Base-by-base conservation (phyloP, 2,329 filamentous ascomycete species). In the Lachnellula suecica region DNA sequence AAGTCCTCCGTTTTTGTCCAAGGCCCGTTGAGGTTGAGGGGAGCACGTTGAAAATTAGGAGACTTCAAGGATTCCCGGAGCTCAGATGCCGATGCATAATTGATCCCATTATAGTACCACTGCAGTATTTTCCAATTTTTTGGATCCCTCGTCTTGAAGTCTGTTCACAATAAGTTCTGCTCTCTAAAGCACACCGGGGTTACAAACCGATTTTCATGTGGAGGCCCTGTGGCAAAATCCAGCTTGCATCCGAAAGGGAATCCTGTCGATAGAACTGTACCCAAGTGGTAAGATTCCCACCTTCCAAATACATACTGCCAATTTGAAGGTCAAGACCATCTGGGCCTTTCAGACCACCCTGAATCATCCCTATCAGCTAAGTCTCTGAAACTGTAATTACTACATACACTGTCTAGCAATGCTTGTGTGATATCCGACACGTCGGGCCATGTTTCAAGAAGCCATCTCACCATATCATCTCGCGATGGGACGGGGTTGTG, bases 21-120 rank as follows among this genome's bases (percentile, higher is more conserved):
- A 4, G 47, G 35, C 13, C 57, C 57, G 27, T 60, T 54, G 7
- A 56, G 13, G 38, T 59, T 59, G 4, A 50, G 23, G 2, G 40
- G 20, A 6, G 42, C 20, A 19, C 57, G 57, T 24, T 58, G 31
- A 29, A 63, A 61, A 3, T 41, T 50, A 22, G 59, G 54, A 2
- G 44, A 44, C 4, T 46, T 43, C 15, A 52, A 48, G 4, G 77
- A 77, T 0, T 50, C 58, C 29, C 75, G 66, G 63, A 82, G 77
- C 4, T 70, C 72, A 17, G 79, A 70, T 1, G 74, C 76, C 4
- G 74, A 74, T 27, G 71, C 63, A 59, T 82, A 84, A 54, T 77
- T 77, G n/a, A 77, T 63, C 41, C 74, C 73, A 51, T 80, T 75
- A 60, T 81, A 83, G 15, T 79, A 73, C 77, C 79, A 83, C 2